phyloP scores from a whole-genome alignment of 1,284 basidiomycete species.

The Neonothopanus nambi region DNA sequence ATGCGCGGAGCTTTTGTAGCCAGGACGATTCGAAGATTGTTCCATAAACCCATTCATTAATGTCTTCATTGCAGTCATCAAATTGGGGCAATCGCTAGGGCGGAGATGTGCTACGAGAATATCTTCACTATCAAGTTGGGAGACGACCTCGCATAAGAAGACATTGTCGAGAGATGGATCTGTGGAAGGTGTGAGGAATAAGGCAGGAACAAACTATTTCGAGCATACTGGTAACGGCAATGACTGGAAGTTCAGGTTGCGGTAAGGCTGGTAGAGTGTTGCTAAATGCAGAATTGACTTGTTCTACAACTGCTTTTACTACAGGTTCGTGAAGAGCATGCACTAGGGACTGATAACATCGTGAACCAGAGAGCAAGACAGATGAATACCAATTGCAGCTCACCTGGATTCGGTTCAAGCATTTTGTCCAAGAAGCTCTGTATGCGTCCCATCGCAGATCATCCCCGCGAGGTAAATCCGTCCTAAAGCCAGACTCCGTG shows the following conservation, averaged over 20 bases:
- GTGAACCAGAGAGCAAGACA: neutral
- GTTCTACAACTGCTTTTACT: constrained; percentile 38
- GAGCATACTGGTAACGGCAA: constrained; percentile 52
- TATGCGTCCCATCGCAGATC: constrained; percentile 13
- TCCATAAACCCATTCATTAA: constrained; percentile 57
- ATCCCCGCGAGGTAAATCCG: neutral
- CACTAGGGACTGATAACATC: constrained; percentile 1
- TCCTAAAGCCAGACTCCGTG: neutral
- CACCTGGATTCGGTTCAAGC: constrained; percentile 14
- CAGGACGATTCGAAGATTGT: constrained; percentile 21
- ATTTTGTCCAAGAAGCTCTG: constrained; percentile 12
- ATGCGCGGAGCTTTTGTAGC: constrained; percentile 44
- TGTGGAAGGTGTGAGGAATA: constrained; percentile 25
- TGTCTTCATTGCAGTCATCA: constrained; percentile 54
- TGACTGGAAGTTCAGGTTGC: constrained; percentile 52
- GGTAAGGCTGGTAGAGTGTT: constrained; percentile 47
- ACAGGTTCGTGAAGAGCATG: constrained; percentile 42
- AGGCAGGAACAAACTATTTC: neutral
- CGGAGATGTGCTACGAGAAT: constrained; percentile 50
- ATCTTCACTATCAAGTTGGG: constrained; percentile 32
- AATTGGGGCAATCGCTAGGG: constrained; percentile 56
- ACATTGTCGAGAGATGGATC: constrained; percentile 38
- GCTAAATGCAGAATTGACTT: constrained; percentile 41
- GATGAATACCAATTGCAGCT: neutral
- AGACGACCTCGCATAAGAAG: constrained; percentile 47